Evolutionary conservation across 1,284 basidiomycete species (phyloP), one percentile per base, ranked within the genome.

Genomic region (Apiotrichum gamsii): DNA sequence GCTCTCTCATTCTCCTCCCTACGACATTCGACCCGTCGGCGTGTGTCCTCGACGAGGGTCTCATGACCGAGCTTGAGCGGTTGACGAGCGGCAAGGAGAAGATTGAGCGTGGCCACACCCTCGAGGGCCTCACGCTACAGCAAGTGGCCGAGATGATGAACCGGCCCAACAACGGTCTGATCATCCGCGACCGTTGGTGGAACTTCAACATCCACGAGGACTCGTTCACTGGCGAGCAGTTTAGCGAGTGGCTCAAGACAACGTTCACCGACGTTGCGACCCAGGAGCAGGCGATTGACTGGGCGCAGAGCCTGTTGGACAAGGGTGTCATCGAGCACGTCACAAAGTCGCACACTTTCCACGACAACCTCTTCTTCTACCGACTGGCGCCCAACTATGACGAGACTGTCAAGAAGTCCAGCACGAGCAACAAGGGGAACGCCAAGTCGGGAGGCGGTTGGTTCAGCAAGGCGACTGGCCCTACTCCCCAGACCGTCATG

Each of bases 291-390:
- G 90, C 80, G 0, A 73, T 78, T n/a, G 85, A 90, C 50, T 84
- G 82, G 79, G 90, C 87, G 4, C 72, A 77, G 31, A 83, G 78
- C 56, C 66, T 93, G 19, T 78, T 83, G 55, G 82, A 87, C 39
- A 81, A 85, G 61, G 89, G 87, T 0, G 69, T 93, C 34, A 84
- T 94, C 59, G 71, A 87, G 56, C 89, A 93, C 72, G 84, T 84
- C 62, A 76, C 82, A 46, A 80, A 82, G 2, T 75, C 78, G 8
- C 89, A 91, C 65, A 81, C 79, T 2, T 91, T 93, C 70, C 69
- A 91, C 50, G 88, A 91, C 39, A 65, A 62, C 61, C 84, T 90
- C 64, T 89, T 91, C 69, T 90, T 85, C 66, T 91, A 91, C 69
- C 81, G 82, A 5, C 75, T 93, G 28, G 81, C 79, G 43, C 82